A percentile compares a stretch with the other conserved stretches of the same genome.
Evolutionary conservation across 257 asterid species (phyloP).

Genomic region (Paulownia fortunei): DNA sequence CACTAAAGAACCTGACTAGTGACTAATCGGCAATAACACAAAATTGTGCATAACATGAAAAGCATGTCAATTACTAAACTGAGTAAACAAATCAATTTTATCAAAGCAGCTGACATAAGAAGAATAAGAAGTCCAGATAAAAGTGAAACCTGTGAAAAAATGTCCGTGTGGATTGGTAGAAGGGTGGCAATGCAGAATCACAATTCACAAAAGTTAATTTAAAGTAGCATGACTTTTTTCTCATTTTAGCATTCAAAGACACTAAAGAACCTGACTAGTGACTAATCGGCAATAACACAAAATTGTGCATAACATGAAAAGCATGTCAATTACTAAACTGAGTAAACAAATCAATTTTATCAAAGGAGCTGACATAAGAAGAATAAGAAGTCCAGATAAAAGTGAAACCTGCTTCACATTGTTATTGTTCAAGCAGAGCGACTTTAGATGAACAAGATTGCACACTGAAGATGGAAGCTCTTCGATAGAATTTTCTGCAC

Average conservation of each 20-base stretch:
- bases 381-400: constrained; percentile 24
- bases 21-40: background rate
- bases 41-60: background rate
- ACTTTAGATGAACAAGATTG: constrained; percentile 85
- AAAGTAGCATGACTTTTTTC: background rate
- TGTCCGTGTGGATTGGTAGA: background rate
- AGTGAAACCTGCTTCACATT: constrained; percentile 73
- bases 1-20: background rate
- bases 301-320: background rate
- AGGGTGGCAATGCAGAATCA: background rate
- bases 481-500: constrained; percentile 81
- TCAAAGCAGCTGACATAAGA: constrained; percentile 9
- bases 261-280: background rate
- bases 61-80: background rate
- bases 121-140: constrained; percentile 24
- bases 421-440: constrained; percentile 84
- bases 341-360: background rate
- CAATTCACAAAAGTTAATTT: background rate
- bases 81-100: background rate
- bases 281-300: background rate
- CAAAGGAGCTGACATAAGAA: constrained; percentile 14
- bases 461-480: constrained; percentile 90
- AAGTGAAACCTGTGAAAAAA: constrained; percentile 53
- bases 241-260: background rate
- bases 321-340: background rate